Conservation (phyloP, 2,329 filamentous ascomycete species). For the Colletotrichum phormii region DNA sequence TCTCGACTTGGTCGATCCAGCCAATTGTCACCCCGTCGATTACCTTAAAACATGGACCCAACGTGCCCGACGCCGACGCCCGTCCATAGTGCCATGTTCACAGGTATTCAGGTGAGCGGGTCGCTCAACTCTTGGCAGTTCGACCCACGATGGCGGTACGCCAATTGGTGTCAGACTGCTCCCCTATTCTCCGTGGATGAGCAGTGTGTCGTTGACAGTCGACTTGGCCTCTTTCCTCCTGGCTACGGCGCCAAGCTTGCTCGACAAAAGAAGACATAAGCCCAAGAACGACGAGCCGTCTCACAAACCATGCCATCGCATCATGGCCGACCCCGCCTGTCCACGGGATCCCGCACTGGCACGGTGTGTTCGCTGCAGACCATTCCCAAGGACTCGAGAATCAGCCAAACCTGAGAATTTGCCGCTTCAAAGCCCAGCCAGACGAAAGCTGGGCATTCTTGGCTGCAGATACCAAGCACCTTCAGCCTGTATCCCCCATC, state of each 20-base stretch:
- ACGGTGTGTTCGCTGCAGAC: not conserved
- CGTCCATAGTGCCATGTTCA: slow-evolving; percentile 3
- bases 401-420: slow-evolving; percentile 23
- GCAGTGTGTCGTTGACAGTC: not conserved
- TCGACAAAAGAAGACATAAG: slow-evolving; percentile 4
- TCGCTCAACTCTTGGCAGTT: slow-evolving; percentile 29
- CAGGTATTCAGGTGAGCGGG: slow-evolving; percentile 27
- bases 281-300: slow-evolving; percentile 20
- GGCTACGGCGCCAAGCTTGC: slow-evolving; percentile 24
- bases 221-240: not conserved
- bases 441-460: slow-evolving; percentile 30
- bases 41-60: slow-evolving; percentile 32
- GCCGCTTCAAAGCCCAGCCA: slow-evolving; percentile 33
- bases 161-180: slow-evolving; percentile 28
- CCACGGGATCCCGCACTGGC: not conserved
- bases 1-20: slow-evolving; percentile 4
- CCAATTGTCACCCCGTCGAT: not conserved
- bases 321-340: slow-evolving; percentile 1
- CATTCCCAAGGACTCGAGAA: not conserved
- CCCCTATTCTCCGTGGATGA: not conserved
- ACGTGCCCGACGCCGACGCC: slow-evolving; percentile 12
- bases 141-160: slow-evolving; percentile 32
- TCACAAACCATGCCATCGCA: slow-evolving; percentile 33
- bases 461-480: slow-evolving; percentile 35
- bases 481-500: slow-evolving; percentile 14